phyloP scores from a whole-genome alignment of 2,329 filamentous ascomycete species.

The Fusarium fracticaudum region DNA sequence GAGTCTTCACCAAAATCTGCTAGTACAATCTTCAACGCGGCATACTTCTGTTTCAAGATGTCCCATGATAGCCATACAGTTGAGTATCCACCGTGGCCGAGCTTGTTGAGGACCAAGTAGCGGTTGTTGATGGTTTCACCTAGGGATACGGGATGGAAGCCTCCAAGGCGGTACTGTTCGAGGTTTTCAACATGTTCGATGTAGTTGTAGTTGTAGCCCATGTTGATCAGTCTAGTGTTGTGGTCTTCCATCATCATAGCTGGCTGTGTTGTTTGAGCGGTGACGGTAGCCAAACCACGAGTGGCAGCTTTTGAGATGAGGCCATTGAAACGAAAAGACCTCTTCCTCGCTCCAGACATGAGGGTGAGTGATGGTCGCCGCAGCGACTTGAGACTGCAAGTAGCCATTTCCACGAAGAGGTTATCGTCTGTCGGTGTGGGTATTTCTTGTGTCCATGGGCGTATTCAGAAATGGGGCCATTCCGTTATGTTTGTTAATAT shows the following conservation, averaged over 20 bases:
- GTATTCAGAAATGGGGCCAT: constrained; percentile 11
- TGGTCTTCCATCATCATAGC: constrained; percentile 28
- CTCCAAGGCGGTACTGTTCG: constrained; percentile 32
- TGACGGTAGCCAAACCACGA: constrained; percentile 25
- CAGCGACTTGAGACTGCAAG: constrained; percentile 33
- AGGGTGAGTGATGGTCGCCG: constrained; percentile 30
- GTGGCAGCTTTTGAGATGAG: constrained; percentile 25
- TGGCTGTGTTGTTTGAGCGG: constrained; percentile 27
- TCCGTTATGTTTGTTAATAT: not conserved
- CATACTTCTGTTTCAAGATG: constrained; percentile 34
- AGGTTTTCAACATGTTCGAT: constrained; percentile 38
- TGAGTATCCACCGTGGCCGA: constrained; percentile 39
- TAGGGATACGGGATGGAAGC: constrained; percentile 32
- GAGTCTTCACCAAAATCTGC: constrained; percentile 36
- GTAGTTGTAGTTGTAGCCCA: constrained; percentile 37
- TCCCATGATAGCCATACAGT: constrained; percentile 41
- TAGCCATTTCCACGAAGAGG: constrained; percentile 22
- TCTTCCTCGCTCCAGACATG: constrained; percentile 24
- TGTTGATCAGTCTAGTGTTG: constrained; percentile 28
- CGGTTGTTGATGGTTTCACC: constrained; percentile 38
- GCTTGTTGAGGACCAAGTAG: constrained; percentile 39
- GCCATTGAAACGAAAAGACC: constrained; percentile 11
- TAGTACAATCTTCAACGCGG: constrained; percentile 36
- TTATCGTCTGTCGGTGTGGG: constrained; percentile 16
- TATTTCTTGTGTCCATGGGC: constrained; percentile 15